Evolutionary conservation across 345 rosid genomes (phyloP).

Genomic region (Syzygium aqueum): DNA sequence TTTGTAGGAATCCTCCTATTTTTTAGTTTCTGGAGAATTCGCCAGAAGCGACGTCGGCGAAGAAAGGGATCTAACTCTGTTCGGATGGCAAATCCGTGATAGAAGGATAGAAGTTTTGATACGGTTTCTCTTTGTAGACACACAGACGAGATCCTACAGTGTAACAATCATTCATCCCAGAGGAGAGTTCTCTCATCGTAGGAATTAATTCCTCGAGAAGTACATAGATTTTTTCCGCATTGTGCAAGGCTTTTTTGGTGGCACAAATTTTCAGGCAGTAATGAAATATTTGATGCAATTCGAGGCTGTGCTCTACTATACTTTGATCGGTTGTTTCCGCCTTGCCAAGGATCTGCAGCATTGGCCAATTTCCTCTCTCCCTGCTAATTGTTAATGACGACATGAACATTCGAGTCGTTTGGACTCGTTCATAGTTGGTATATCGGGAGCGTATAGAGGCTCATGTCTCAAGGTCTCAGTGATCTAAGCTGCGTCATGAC

Average conservation of each 20-base stretch:
- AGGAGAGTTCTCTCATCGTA: not conserved
- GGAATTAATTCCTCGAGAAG: not conserved
- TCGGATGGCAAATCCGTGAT: conserved; percentile 40
- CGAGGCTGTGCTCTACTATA: not conserved
- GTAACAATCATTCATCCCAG: not conserved
- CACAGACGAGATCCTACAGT: not conserved
- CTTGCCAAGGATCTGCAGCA: not conserved
- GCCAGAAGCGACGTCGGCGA: conserved; percentile 63
- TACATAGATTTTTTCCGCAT: not conserved
- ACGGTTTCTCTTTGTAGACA: not conserved
- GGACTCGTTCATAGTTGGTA: not conserved
- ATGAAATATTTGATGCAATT: not conserved
- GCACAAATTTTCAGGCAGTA: not conserved
- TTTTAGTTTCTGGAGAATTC: conserved; percentile 68
- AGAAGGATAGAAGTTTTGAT: not conserved
- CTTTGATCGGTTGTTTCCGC: not conserved
- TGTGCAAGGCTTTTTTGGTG: not conserved
- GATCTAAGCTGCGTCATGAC: not conserved
- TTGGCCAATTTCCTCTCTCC: not conserved
- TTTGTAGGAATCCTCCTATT: conserved; percentile 50
- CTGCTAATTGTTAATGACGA: not conserved
- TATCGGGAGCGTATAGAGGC: not conserved
- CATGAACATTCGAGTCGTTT: not conserved
- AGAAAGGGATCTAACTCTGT: conserved; percentile 53
- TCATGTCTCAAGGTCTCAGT: not conserved